Evolutionary conservation across 805 yeast genomes (phyloP).

Genomic region (Kluyveromyces lactis): DNA sequence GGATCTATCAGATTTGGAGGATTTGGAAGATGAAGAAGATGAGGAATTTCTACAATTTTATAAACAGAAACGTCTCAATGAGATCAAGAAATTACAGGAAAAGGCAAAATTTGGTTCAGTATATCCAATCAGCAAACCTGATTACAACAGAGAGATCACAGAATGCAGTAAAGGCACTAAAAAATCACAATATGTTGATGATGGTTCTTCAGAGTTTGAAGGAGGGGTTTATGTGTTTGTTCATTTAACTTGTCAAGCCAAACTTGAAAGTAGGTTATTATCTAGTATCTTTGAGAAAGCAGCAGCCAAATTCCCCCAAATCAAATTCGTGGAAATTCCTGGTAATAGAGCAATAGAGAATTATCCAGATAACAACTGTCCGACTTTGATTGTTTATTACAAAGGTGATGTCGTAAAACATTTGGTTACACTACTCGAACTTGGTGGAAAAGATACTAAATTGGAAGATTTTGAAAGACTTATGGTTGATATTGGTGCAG

Average conservation of each 20-base stretch:
- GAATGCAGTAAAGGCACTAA: slow-evolving; percentile 48
- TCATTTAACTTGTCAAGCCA: slow-evolving; percentile 64
- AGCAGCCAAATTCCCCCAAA: slow-evolving; percentile 66
- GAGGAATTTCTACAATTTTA: slow-evolving; percentile 80
- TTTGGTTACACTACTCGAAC: slow-evolving; percentile 63
- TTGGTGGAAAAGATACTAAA: slow-evolving; percentile 78
- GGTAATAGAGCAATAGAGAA: slow-evolving; percentile 85
- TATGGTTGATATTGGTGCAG: slow-evolving; percentile 58
- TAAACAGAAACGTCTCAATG: slow-evolving; percentile 68
- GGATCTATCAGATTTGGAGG: slow-evolving; percentile 76
- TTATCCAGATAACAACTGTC: slow-evolving; percentile 85
- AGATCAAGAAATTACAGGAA: slow-evolving; percentile 51
- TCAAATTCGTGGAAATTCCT: slow-evolving; percentile 89
- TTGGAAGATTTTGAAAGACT: slow-evolving; percentile 64
- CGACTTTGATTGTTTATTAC: slow-evolving; percentile 78
- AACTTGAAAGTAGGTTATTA: slow-evolving; percentile 66
- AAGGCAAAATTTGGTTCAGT: slow-evolving; percentile 65
- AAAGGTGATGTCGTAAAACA: slow-evolving; percentile 76
- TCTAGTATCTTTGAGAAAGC: slow-evolving; percentile 45
- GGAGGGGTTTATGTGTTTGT: slow-evolving; percentile 55
- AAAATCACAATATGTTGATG: background rate
- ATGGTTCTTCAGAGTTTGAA: slow-evolving; percentile 6
- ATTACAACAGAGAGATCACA: slow-evolving; percentile 79
- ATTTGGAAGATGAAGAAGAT: slow-evolving; percentile 84
- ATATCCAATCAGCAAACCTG: slow-evolving; percentile 74